A percentile compares a stretch with the other conserved stretches of the same genome.
These are phyloP conservation scores for Colletotrichum sp. DNA, from an alignment of 2,329 filamentous ascomycete genomes.

Conservation along the genomic window DNA sequence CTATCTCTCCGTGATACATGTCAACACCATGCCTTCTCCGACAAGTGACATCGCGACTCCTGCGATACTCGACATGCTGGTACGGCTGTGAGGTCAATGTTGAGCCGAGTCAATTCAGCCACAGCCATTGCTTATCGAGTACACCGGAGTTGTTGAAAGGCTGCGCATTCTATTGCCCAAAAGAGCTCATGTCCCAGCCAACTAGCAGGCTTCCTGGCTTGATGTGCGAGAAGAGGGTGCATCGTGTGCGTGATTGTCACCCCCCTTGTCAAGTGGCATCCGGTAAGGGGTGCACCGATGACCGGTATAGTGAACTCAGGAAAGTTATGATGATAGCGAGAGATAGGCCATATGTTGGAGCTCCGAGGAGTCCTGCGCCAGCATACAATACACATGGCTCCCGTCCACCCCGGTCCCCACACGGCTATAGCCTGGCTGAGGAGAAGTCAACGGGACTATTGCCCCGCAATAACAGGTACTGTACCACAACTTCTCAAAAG, in stretches of 20 bases:
- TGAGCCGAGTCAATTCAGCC: neutral
- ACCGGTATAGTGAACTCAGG: accelerated
- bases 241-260: neutral
- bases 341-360: neutral
- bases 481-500: neutral
- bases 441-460: neutral
- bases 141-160: accelerated
- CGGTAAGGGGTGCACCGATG: neutral
- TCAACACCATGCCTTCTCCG: neutral
- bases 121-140: neutral
- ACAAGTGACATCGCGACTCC: neutral
- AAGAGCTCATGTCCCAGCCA: neutral
- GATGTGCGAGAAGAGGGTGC: neutral
- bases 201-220: neutral
- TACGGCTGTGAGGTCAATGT: neutral
- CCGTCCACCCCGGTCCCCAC: too few relatives aligned
- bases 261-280: neutral
- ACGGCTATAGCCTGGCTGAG: too few relatives aligned
- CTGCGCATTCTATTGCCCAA: neutral
- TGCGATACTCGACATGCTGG: neutral
- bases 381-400: neutral
- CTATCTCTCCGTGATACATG: neutral
- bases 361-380: neutral
- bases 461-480: too few relatives aligned
- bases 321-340: accelerated